These are phyloP conservation scores for Penicillium crystallinum DNA, from an alignment of 495 filamentous ascomycete species.

Conservation along the genomic window DNA sequence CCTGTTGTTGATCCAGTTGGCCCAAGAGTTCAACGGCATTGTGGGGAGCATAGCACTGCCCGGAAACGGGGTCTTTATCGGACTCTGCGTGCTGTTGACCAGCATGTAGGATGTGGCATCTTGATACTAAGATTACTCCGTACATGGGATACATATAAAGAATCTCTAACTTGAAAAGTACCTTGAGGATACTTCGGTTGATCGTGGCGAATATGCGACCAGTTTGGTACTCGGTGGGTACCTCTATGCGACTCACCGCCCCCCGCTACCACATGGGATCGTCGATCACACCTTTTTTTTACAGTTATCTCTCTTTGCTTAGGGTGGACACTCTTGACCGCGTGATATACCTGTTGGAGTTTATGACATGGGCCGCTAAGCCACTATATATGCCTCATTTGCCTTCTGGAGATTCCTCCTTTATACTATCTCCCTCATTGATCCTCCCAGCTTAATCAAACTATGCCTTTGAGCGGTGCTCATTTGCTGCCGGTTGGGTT, in stretches of 20 bases:
- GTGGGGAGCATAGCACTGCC: neutral
- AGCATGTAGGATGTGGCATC: neutral
- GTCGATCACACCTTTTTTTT: slow-evolving; percentile 4
- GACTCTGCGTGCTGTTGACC: neutral
- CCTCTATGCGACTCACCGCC: neutral
- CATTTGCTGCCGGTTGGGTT: slow-evolving; percentile 12
- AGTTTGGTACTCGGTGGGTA: slow-evolving; percentile 1
- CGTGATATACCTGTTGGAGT: neutral
- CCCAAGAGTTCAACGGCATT: neutral
- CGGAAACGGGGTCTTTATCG: neutral
- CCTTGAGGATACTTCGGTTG: neutral
- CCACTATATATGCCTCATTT: neutral
- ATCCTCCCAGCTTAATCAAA: neutral
- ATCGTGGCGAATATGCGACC: neutral
- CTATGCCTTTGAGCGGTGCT: slow-evolving; percentile 13
- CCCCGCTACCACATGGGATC: neutral
- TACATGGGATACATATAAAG: neutral
- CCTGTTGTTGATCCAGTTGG: neutral
- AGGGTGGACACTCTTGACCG: neutral
- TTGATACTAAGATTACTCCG: neutral
- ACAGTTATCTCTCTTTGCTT: too few relatives aligned
- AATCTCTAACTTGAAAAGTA: neutral
- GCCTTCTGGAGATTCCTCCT: neutral
- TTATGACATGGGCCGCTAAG: neutral
- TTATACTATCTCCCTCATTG: neutral